Base-by-base conservation (phyloP, 2,329 filamentous ascomycete genomes). In the Fusarium phyllophilum region DNA sequence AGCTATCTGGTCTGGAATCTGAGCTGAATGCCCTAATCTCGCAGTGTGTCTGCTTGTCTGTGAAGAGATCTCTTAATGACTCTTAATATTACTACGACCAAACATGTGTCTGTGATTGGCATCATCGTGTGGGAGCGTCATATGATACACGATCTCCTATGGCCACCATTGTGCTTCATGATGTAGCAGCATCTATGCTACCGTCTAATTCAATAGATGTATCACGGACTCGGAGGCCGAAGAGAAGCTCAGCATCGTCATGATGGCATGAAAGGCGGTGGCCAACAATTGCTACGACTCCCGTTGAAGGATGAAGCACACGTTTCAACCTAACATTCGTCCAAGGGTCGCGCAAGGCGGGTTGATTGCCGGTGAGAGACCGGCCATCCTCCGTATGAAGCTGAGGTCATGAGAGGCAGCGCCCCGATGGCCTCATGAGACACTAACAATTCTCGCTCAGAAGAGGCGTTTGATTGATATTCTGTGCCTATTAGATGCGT, bases 291-390 rank as follows among this genome's bases (percentile, higher is more conserved):
- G 44, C 31, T 52, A 49, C 46, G 36, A n/a, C 46, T 52, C 57
- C 48, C 34, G 26, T n/a, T 45, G 45, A 73, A 34, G 41, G 39
- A 15, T 46, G 56, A 66, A 68, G 55, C 71, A 72, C 72, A 65
- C 58, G 67, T 74, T 68, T 74, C 55, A 34, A 44, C 54, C 59
- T 62, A n/a, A 31, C 36, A 72, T 68, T 74, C 46, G 67, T 38
- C 41, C 52, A 58, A 61, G 57, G 42, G 46, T 59, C n/a, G 54
- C 36, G 48, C 60, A 59, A 62, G 33, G 51, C 29, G 42, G 48
- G 49, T 38, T 42, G 33, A 36, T 51, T 31, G 29, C 46, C 48
- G 36, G 44, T 22, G 34, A 33, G 51, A 38, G 48, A 26, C 49
- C 39, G 66, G 61, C 38, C 44, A 65, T 54, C 42, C 57, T 55